Evolutionary conservation across 2,329 filamentous ascomycete genomes (phyloP).

Genomic region (Trichoderma koningiopsis): DNA sequence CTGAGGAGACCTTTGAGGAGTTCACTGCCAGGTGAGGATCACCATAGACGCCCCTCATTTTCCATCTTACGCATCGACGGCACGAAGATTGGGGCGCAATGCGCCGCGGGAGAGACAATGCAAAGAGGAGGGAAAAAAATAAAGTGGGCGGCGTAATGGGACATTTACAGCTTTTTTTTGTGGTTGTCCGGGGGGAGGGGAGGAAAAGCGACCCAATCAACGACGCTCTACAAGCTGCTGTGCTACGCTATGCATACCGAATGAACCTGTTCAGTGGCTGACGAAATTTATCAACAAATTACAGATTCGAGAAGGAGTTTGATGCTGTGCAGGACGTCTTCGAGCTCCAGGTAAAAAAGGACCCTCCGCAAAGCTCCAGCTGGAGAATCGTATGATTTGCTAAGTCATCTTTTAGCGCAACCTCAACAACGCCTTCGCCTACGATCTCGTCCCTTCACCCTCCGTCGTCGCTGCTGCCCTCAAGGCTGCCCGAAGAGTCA

Average conservation of each 20-base stretch:
- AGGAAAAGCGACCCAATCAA: constrained; percentile 7
- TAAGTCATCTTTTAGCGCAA: constrained; percentile 63
- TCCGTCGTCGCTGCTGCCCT: constrained; percentile 89
- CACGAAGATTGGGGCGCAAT: background rate
- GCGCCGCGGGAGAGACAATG: constrained; percentile 1
- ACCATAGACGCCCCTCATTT: background rate
- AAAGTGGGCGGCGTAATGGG: background rate
- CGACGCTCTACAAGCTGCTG: background rate
- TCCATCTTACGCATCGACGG: background rate
- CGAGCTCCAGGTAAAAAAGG: constrained; percentile 85
- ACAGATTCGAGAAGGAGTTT: constrained; percentile 99
- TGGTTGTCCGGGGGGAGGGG: background rate
- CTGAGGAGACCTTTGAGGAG: constrained; percentile 98
- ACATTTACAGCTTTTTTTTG: background rate
- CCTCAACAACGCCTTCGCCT: constrained; percentile 99
- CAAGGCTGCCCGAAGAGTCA: constrained; percentile 91
- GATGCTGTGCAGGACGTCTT: constrained; percentile 97
- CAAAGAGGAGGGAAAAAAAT: background rate
- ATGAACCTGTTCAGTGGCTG: background rate
- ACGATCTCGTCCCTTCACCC: constrained; percentile 96
- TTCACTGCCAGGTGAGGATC: constrained; percentile 87
- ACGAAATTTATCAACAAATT: background rate
- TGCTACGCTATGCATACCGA: background rate
- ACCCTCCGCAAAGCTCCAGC: constrained; percentile 29
- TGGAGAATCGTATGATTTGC: constrained; percentile 30